Evolutionary conservation across 2,329 filamentous ascomycete species (phyloP).

Genomic region (Penicillium sp.): DNA sequence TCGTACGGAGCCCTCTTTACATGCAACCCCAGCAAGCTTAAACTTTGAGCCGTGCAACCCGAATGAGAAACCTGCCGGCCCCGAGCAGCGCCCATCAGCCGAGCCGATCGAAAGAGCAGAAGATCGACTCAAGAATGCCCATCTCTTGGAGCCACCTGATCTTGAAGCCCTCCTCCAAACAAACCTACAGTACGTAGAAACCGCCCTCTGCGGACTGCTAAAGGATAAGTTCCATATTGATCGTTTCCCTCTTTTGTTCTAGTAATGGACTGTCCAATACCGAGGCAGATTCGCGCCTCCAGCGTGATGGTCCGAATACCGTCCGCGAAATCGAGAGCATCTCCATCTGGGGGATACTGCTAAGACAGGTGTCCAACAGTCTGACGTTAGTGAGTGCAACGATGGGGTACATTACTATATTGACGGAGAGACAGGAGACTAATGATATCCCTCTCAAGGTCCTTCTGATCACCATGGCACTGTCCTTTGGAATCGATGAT

Average conservation of each 20-base stretch:
- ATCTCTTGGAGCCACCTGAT: constrained; percentile 19
- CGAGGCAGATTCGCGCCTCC: constrained; percentile 69
- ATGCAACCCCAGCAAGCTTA: constrained; percentile 20
- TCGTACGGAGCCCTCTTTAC: constrained; percentile 30
- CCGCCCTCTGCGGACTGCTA: background rate
- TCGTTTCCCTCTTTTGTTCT: background rate
- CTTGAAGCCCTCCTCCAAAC: constrained; percentile 19
- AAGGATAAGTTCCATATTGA: background rate
- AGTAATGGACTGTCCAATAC: constrained; percentile 65
- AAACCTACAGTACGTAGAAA: constrained; percentile 21
- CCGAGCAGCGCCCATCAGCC: constrained; percentile 8
- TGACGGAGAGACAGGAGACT: background rate
- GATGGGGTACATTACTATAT: constrained; percentile 2
- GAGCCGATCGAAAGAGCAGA: constrained; percentile 2
- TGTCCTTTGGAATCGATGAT: constrained; percentile 60
- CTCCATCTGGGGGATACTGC: constrained; percentile 74
- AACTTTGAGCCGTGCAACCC: constrained; percentile 15
- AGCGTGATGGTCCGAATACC: constrained; percentile 70
- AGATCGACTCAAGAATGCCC: constrained; percentile 8
- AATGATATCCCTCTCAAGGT: constrained; percentile 53
- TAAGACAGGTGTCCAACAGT: constrained; percentile 78
- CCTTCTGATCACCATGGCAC: constrained; percentile 74
- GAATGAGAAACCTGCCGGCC: constrained; percentile 20
- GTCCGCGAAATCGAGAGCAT: constrained; percentile 72
- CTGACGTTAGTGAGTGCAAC: constrained; percentile 63